Conservation (phyloP, 257 asterid genomes). For the Eustoma russellianum region DNA sequence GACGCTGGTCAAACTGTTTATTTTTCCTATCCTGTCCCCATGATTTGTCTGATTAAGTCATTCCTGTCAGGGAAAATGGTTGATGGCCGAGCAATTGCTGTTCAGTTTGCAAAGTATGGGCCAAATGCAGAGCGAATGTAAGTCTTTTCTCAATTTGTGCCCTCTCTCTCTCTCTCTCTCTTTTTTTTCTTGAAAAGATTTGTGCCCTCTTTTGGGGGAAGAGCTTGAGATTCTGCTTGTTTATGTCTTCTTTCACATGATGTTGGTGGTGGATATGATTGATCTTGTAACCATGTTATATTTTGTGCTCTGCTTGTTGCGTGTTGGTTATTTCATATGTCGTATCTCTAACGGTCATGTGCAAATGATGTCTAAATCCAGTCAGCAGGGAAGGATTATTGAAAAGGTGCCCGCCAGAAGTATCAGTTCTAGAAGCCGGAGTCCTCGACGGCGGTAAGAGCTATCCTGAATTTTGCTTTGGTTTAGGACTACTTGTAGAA, state of each 20-base stretch:
- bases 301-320: neutral
- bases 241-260: neutral
- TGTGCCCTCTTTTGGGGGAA: no score
- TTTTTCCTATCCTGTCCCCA: neutral
- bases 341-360: neutral
- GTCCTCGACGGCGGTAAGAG: conserved; percentile 22
- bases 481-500: no score
- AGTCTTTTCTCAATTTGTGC: conserved; percentile 2
- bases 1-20: neutral
- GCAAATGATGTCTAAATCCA: neutral
- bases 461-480: no score
- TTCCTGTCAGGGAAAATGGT: conserved; percentile 18
- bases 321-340: neutral
- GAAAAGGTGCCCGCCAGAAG: conserved; percentile 11
- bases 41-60: neutral
- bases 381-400: conserved; percentile 22
- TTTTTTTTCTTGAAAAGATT: no score
- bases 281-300: neutral
- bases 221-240: neutral
- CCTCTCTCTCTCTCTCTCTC: no score
- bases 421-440: conserved; percentile 21
- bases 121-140: conserved; percentile 29
- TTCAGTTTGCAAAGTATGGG: conserved; percentile 31
- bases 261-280: neutral
- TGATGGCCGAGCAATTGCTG: conserved; percentile 31